Base-by-base conservation (phyloP, 495 filamentous ascomycete genomes). In the Hyaloscypha hepaticicola region DNA sequence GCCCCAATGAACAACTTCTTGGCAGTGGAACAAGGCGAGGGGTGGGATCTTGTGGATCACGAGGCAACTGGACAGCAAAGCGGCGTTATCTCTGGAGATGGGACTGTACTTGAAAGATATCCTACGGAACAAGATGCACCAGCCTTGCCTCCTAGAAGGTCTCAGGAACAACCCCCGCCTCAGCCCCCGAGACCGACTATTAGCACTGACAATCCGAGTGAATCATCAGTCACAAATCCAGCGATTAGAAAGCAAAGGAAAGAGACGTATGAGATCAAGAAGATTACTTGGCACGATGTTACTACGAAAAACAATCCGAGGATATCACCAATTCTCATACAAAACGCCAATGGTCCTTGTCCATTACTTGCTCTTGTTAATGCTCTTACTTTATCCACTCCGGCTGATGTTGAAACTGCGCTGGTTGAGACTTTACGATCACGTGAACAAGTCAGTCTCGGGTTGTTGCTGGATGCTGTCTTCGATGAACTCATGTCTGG, bases 341-440 rank as follows among this genome's bases (percentile, higher is more conserved):
- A 99, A 71, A 97, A 96, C 65, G 85, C 87, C 52, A 97, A 99
- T 72, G 94, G 94, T 1, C 95, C 95, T 14, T 99, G 95, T 71
- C 95, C 95, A 8, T 78, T 98, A 7, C 85, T 99, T 24, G 95
- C 95, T 3, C 83, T 99, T 1, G 93, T 99, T 58, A 99, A 99
- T 73, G 93, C 93, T 0, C 80, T 99, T 25, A 88, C 90, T 0
- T 78, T 99, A 25, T 90, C 90, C 11, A 92, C 92, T 2, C 85
- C 87, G 27, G 79, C 84, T 8, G 80, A 80, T 16, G 72, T 77
- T 61, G 81, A 86, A 29, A 90, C 92, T 4, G 87, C 87, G 9
- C 84, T 99, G 38, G 82, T 92, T 3, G 88, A 91, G 60, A 88
- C 87, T 2, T 77, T 99, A 14, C 78, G 85, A 56, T 86, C 84